A percentile compares a stretch with the other conserved stretches of the same genome.
Evolutionary conservation across 164 flowering plant species (phyloP).

Genomic region (Liquidambar formosana): DNA sequence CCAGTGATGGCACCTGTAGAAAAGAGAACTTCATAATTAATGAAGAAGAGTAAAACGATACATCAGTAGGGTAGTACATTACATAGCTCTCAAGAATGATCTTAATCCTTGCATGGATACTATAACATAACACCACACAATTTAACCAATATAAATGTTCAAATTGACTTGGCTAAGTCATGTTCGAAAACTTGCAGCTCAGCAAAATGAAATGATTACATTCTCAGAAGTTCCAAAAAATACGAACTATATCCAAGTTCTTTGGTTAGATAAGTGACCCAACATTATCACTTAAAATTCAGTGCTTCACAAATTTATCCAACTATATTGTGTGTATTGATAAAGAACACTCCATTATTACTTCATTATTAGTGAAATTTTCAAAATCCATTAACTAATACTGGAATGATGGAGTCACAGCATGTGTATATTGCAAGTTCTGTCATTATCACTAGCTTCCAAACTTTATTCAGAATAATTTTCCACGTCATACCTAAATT

Average conservation of each 20-base stretch:
- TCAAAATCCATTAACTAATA: too few relatives aligned
- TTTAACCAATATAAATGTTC: not conserved
- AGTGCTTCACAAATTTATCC: too few relatives aligned
- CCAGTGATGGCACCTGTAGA: constrained; percentile 61
- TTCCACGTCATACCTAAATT: not conserved
- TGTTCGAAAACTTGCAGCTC: not conserved
- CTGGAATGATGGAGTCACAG: too few relatives aligned
- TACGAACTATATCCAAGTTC: too few relatives aligned
- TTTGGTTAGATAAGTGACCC: too few relatives aligned
- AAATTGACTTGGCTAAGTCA: not conserved
- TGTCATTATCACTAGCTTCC: not conserved
- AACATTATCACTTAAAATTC: too few relatives aligned
- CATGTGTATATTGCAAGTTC: not conserved
- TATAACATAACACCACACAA: not conserved
- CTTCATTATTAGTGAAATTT: too few relatives aligned
- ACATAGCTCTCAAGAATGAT: not conserved
- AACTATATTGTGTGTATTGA: too few relatives aligned
- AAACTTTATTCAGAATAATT: not conserved
- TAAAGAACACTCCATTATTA: too few relatives aligned
- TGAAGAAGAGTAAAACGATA: not conserved
- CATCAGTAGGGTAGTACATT: not conserved
- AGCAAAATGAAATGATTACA: too few relatives aligned
- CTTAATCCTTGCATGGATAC: not conserved
- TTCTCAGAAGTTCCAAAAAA: too few relatives aligned
- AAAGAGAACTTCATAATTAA: not conserved